Conservation (phyloP, 2,329 filamentous ascomycete genomes). For the Hypoxylon sp. region DNA sequence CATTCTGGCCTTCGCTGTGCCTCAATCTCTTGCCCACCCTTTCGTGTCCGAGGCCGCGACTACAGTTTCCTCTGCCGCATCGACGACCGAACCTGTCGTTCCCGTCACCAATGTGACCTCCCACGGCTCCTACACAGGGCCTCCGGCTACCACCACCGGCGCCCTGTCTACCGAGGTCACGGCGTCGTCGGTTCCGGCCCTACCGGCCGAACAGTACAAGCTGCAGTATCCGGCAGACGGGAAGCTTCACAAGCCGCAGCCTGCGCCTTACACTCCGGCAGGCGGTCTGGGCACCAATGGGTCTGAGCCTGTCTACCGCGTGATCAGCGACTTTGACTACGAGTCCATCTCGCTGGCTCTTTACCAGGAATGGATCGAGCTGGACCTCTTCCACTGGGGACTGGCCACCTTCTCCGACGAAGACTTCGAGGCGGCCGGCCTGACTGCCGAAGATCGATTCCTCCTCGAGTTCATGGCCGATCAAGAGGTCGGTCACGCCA, state of each 20-base stretch:
- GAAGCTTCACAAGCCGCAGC: constrained; percentile 69
- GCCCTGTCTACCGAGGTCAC: constrained; percentile 67
- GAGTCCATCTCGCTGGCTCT: constrained; percentile 77
- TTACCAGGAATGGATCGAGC: constrained; percentile 85
- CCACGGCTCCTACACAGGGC: constrained; percentile 74
- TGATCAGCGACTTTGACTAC: constrained; percentile 84
- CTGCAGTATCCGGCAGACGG: constrained; percentile 78
- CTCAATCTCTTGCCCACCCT: constrained; percentile 44
- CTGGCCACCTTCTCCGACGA: constrained; percentile 72
- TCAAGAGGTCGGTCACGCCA: constrained; percentile 81
- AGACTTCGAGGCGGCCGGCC: constrained; percentile 73
- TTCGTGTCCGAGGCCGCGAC: constrained; percentile 48
- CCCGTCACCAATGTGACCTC: constrained; percentile 65
- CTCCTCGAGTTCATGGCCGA: constrained; percentile 79
- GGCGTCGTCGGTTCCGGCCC: constrained; percentile 63
- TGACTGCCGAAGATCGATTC: constrained; percentile 73
- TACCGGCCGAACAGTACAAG: constrained; percentile 66
- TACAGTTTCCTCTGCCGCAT: constrained; percentile 45
- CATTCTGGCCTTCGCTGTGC: constrained; percentile 32
- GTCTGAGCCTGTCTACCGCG: constrained; percentile 76
- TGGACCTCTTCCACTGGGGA: constrained; percentile 82
- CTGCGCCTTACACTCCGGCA: constrained; percentile 74
- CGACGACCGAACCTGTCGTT: constrained; percentile 41
- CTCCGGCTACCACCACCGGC: constrained; percentile 71
- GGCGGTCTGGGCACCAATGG: constrained; percentile 82